Evolutionary conservation across 129 eudicot genomes (phyloP).

Genomic region (Flaveria bidentis): DNA sequence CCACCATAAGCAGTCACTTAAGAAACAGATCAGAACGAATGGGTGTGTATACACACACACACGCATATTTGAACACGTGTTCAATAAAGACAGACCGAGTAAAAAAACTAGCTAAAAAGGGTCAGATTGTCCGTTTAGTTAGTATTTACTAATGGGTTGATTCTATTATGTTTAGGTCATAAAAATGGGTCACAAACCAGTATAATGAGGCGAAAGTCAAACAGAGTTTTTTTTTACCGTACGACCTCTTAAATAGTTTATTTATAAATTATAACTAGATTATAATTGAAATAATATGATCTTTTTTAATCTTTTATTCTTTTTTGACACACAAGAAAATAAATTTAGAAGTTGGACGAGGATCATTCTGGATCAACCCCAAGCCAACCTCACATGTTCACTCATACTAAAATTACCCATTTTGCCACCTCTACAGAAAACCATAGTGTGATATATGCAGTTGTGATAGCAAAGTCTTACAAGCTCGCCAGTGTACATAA

Average conservation of each 20-base stretch:
- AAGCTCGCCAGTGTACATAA: conserved; percentile 63
- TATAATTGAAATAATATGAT: not conserved
- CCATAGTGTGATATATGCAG: not conserved
- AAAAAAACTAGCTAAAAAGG: no score
- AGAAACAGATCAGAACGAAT: not conserved
- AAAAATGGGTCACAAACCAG: no score
- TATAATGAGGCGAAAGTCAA: no score
- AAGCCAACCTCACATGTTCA: not conserved
- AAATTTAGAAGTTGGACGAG: not conserved
- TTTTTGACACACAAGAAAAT: not conserved
- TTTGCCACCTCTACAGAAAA: conserved; percentile 15
- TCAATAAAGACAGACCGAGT: no score
- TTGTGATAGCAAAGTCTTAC: conserved; percentile 47
- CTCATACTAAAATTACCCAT: not conserved
- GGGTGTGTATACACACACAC: not conserved
- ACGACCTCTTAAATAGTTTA: not conserved
- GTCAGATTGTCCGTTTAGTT: no score
- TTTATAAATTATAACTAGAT: not conserved
- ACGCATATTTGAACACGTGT: not conserved
- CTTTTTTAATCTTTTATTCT: not conserved
- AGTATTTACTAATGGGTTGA: no score
- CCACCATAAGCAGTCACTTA: conserved; percentile 5
- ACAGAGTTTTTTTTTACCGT: no score
- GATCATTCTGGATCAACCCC: not conserved
- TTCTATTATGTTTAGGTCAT: no score